These are phyloP conservation scores for Madurella fahalii DNA, from an alignment of 2,329 filamentous ascomycete genomes.

Conservation along the genomic window DNA sequence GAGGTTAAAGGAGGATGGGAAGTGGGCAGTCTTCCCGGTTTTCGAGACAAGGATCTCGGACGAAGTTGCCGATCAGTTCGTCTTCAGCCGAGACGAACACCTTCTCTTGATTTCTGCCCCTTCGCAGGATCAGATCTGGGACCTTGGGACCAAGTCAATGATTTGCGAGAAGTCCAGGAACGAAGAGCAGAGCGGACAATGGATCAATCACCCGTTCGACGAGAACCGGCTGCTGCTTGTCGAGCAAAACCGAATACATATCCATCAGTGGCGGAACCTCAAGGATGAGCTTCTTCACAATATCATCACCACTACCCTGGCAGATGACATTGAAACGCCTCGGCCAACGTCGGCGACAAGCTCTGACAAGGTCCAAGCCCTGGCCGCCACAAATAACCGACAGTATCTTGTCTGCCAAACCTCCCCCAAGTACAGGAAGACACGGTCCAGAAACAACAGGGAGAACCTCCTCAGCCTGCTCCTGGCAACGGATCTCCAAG, in stretches of 20 bases:
- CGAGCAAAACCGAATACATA: neutral
- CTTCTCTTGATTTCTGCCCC: slow-evolving; percentile 1
- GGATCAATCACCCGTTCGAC: neutral
- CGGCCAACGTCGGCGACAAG: neutral
- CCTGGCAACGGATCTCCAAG: neutral
- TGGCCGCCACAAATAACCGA: neutral
- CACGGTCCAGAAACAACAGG: neutral
- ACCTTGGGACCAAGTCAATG: neutral
- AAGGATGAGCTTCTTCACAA: neutral
- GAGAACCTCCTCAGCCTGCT: neutral
- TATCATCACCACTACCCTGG: neutral
- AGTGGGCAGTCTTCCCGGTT: slow-evolving; percentile 7
- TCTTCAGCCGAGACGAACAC: slow-evolving; percentile 6
- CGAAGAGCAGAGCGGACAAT: neutral
- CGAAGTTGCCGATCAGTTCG: neutral
- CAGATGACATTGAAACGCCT: neutral
- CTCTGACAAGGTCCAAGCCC: neutral
- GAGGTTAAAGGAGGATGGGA: slow-evolving; percentile 9
- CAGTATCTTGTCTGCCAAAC: neutral
- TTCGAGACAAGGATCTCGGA: slow-evolving; percentile 1
- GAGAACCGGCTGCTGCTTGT: neutral
- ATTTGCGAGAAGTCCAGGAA: neutral
- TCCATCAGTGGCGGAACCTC: neutral
- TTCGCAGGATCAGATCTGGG: slow-evolving; percentile 2
- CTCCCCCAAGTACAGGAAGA: neutral